A percentile compares a stretch with the other conserved stretches of the same genome.
These are phyloP conservation scores for Picea abies DNA, from an alignment of 83 land plant genomes.

Conservation along the genomic window DNA sequence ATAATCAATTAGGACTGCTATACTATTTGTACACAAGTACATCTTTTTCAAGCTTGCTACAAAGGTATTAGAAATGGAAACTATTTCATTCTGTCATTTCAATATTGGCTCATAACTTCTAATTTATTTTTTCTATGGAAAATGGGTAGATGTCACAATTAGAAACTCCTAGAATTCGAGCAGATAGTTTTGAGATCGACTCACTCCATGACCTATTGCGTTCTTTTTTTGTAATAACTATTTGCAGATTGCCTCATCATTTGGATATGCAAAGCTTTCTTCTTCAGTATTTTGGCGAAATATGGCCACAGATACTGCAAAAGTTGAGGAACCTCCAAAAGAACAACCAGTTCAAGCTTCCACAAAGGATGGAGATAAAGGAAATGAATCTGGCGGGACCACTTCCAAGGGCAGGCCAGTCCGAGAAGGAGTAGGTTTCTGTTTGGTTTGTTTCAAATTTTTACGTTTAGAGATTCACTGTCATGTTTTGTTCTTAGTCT, in stretches of 20 bases:
- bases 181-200: not conserved
- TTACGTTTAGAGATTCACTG: not conserved
- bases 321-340: not conserved
- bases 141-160: too few species aligned
- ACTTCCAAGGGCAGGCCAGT: constrained; percentile 17
- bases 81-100: too few species aligned
- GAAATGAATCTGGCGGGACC: constrained; percentile 6
- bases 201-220: not conserved
- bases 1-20: too few species aligned
- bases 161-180: too few species aligned
- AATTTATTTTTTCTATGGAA: too few species aligned
- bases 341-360: not conserved
- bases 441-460: not conserved
- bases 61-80: too few species aligned
- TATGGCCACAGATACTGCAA: constrained; percentile 1
- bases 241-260: not conserved
- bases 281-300: not conserved
- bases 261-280: not conserved
- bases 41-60: too few species aligned
- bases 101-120: too few species aligned
- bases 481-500: not conserved
- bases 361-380: constrained; percentile 5
- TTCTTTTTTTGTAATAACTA: not conserved
- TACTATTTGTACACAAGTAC: too few species aligned
- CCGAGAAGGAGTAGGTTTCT: constrained; percentile 25